Percentiles rank a stretch among this genome's conserved stretches.
Evolutionary conservation across 2,329 filamentous ascomycete species (phyloP).

Genomic region (Dothiorella sarmentorum): DNA sequence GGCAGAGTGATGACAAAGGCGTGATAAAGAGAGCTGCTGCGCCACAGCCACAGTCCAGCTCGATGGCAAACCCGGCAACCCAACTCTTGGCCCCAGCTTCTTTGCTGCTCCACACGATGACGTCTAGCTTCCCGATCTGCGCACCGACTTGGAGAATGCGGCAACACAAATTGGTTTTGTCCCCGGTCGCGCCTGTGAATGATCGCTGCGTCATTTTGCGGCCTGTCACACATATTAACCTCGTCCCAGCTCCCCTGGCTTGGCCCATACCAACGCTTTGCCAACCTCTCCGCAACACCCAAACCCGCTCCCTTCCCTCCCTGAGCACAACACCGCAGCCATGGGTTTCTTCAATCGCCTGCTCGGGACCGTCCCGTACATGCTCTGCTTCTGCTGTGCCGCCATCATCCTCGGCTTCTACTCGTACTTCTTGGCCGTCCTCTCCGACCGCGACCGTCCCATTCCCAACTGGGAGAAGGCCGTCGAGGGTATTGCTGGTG

Average conservation of each 20-base stretch:
- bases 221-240: slow-evolving; percentile 12
- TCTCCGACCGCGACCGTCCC: slow-evolving; percentile 59
- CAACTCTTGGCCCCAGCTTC: no score
- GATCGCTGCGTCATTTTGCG: slow-evolving; percentile 14
- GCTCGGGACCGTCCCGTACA: slow-evolving; percentile 67
- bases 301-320: neutral
- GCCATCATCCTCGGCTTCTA: slow-evolving; percentile 71
- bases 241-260: neutral
- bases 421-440: slow-evolving; percentile 77
- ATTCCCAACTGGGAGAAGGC: slow-evolving; percentile 67
- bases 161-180: slow-evolving; percentile 6
- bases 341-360: slow-evolving; percentile 51
- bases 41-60: neutral
- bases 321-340: neutral
- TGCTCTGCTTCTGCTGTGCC: slow-evolving; percentile 69
- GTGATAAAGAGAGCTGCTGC: no score
- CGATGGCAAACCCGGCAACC: no score
- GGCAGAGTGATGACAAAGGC: no score
- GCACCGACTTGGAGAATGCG: neutral
- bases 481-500: slow-evolving; percentile 69
- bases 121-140: neutral
- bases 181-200: neutral
- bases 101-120: slow-evolving; percentile 15
- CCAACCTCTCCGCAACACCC: neutral
- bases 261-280: neutral